Evolutionary conservation across 768 basidiomycete species (phyloP).

Genomic region (Coprinopsis strossmayeri): DNA sequence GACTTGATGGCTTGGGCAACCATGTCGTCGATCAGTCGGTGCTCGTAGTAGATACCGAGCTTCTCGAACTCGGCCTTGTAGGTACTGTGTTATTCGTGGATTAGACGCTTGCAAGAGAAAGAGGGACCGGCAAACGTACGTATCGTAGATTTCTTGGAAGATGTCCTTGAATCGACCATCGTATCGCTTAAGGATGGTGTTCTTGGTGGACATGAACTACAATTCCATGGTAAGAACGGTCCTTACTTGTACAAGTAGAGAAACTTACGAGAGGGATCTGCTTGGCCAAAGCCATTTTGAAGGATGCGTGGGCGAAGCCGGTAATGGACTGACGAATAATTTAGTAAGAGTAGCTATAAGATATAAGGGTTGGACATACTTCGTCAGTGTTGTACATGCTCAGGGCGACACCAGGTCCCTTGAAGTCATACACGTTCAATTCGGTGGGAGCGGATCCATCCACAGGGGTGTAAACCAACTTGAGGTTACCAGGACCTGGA

Average conservation of each 20-base stretch:
- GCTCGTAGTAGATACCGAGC: conserved; percentile 83
- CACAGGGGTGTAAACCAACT: conserved; percentile 82
- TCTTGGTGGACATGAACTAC: conserved; percentile 97
- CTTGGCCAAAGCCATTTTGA: conserved; percentile 90
- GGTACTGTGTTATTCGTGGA: too few relatives aligned
- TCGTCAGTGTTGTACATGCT: conserved; percentile 99
- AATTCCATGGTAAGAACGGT: too few relatives aligned
- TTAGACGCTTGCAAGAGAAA: neutral
- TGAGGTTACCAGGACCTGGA: conserved; percentile 89
- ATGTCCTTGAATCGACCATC: conserved; percentile 99
- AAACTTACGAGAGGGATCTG: conserved; percentile 66
- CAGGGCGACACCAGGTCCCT: conserved; percentile 88
- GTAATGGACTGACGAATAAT: conserved; percentile 58
- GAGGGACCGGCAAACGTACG: conserved; percentile 26
- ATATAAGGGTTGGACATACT: conserved; percentile 27
- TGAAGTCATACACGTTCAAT: conserved; percentile 90
- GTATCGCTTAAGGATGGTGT: conserved; percentile 95
- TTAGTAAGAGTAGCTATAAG: neutral
- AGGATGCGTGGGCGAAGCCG: conserved; percentile 95
- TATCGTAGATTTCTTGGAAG: conserved; percentile 93
- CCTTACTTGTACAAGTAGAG: too few relatives aligned
- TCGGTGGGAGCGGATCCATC: conserved; percentile 62
- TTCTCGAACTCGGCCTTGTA: conserved; percentile 71
- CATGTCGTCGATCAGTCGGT: conserved; percentile 97
- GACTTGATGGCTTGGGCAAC: conserved; percentile 98